Base-by-base conservation (phyloP, 331 rosid species). In the Telfairia occidentalis region DNA sequence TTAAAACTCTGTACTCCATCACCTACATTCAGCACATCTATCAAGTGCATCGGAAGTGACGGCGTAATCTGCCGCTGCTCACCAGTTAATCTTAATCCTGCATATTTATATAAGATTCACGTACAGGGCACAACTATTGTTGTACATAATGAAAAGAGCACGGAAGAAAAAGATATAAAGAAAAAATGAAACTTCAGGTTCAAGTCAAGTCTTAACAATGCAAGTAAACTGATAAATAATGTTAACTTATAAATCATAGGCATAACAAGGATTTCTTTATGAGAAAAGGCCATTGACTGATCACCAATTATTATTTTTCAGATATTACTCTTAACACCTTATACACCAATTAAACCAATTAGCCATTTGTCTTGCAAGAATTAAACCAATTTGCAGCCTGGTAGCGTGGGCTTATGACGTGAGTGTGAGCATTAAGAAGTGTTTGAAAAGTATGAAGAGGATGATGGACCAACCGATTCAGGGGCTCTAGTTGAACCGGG, bases 41-140 rank as follows among this genome's bases (percentile, higher is more conserved):
- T 85, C 82, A 93, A 86, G 87, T 93, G 98, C 87, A 83, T 55
- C 5, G 97, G 98, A 84, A 91, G 96, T 7, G 96, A 73, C 67
- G 90, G 85, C 34, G 94, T 82, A 57, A 83, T 81, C 64, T 89
- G 98, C 85, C 98, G 89, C 77, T 90, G 98, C 67, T 91, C 97
- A 18, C 21, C 84, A 45, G 96, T 87, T 55, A 89, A 58, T 58
- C 92, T 84, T 66, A 93, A 83, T 65, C 90, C 97, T 92, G 86
- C 83, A 61, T 34, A 28, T 49, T 79, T 64, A 45, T 50, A 57
- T 63, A 58, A 84, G 19, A 15, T 24, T n/a, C 71, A 59, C 30
- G 45, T 10, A 21, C 50, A 66, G 40, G 34, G 32, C 52, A 66
- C 19, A 1, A 24, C 34, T 67, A 67, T 24, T 67, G 34, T 24